Percentiles rank a stretch among this genome's conserved stretches.
Evolutionary conservation across 2,329 filamentous ascomycete species (phyloP).

Genomic region (Lachnellula hyalina): DNA sequence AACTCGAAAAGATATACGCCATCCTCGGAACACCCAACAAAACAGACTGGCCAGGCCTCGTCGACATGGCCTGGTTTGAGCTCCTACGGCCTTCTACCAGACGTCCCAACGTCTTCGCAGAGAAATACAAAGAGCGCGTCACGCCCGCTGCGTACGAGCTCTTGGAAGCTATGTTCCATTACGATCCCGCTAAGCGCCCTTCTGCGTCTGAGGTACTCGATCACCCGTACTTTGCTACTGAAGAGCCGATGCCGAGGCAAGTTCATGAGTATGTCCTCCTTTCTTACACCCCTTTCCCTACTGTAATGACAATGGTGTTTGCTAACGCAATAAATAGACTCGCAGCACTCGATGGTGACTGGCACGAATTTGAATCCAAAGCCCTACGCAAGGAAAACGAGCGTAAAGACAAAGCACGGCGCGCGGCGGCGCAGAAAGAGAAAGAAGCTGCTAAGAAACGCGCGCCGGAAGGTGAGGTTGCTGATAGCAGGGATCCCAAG

Average conservation of each 20-base stretch:
- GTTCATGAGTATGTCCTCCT: slow-evolving; percentile 65
- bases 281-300: not conserved
- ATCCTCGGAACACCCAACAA: slow-evolving; percentile 83
- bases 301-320: not conserved
- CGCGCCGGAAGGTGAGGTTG: slow-evolving; percentile 17
- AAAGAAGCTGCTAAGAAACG: slow-evolving; percentile 27
- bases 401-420: slow-evolving; percentile 44
- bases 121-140: slow-evolving; percentile 73
- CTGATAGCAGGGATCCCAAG: slow-evolving; percentile 27
- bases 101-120: slow-evolving; percentile 69
- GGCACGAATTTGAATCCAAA: slow-evolving; percentile 99
- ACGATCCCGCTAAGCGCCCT: slow-evolving; percentile 79
- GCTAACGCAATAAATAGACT: slow-evolving; percentile 44
- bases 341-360: slow-evolving; percentile 79
- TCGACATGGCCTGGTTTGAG: slow-evolving; percentile 97
- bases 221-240: slow-evolving; percentile 81
- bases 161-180: slow-evolving; percentile 77
- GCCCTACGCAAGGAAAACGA: slow-evolving; percentile 87
- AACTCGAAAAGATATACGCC: slow-evolving; percentile 94
- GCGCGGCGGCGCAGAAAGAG: slow-evolving; percentile 22
- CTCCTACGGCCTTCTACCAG: slow-evolving; percentile 74
- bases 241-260: slow-evolving; percentile 72
- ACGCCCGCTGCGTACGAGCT: slow-evolving; percentile 79
- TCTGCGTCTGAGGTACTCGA: slow-evolving; percentile 77
- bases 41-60: slow-evolving; percentile 78